A percentile compares a stretch with the other conserved stretches of the same genome.
These are phyloP conservation scores for Populus hybrid DNA, from an alignment of 441 rosid species.

Conservation along the genomic window DNA sequence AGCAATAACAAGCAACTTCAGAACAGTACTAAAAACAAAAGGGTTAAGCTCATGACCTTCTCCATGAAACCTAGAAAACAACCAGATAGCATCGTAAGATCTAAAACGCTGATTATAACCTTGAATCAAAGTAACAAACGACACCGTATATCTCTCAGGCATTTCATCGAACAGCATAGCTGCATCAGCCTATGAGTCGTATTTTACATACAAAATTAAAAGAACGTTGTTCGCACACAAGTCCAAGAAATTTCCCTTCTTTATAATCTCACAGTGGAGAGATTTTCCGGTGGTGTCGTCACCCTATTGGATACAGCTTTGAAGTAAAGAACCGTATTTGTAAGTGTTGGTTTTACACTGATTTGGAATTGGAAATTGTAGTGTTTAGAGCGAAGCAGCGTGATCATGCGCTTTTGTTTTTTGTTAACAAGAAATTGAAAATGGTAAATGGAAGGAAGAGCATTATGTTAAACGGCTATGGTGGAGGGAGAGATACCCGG, in stretches of 20 bases:
- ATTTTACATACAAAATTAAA: conserved; percentile 48
- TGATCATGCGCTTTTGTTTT: not conserved
- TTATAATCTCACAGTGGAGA: conserved; percentile 55
- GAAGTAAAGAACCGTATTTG: conserved; percentile 53
- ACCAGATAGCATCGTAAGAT: conserved; percentile 40
- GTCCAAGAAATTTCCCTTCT: conserved; percentile 77
- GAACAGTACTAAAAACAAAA: conserved; percentile 66
- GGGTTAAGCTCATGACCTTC: conserved; percentile 85
- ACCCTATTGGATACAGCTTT: conserved; percentile 53
- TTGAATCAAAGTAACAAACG: conserved; percentile 65
- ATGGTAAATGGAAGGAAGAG: too few relatives aligned
- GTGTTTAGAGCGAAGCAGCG: conserved; percentile 4
- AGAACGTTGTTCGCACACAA: conserved; percentile 67
- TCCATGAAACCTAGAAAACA: conserved; percentile 51
- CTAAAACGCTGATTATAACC: conserved; percentile 34
- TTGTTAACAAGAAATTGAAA: too few relatives aligned
- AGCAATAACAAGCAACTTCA: conserved; percentile 56
- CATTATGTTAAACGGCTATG: too few relatives aligned
- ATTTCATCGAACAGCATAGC: conserved; percentile 66
- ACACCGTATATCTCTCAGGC: conserved; percentile 61
- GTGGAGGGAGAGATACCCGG: too few relatives aligned
- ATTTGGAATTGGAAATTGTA: conserved; percentile 13
- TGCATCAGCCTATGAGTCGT: conserved; percentile 38
- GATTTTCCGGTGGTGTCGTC: conserved; percentile 42
- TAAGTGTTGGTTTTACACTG: conserved; percentile 36